These are phyloP conservation scores for Nakazawaea holstii DNA, from an alignment of 805 yeast species.

Conservation along the genomic window DNA sequence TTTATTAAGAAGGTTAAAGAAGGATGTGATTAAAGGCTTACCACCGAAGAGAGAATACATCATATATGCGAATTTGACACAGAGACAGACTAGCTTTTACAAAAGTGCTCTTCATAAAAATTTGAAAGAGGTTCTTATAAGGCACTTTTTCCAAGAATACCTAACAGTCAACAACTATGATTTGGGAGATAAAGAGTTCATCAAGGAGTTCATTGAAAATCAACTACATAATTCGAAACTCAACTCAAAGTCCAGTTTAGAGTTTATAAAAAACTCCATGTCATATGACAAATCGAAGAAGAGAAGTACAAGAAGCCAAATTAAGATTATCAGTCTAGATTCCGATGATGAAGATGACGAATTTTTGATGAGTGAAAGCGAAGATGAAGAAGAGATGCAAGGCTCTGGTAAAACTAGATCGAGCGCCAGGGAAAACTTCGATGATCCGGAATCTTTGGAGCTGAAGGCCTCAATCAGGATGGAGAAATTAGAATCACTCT, in stretches of 20 bases:
- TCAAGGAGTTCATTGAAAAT: conserved; percentile 38
- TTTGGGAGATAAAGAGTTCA: conserved; percentile 16
- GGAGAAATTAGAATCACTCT: conserved; percentile 15
- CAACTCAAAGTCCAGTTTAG: not conserved
- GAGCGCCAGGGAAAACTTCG: too few species aligned
- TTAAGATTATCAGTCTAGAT: not conserved
- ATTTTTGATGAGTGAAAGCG: conserved; percentile 10
- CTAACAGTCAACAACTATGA: conserved; percentile 32
- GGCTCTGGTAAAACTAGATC: not conserved
- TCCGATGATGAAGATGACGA: conserved; percentile 13
- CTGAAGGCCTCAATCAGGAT: not conserved
- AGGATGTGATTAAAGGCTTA: conserved; percentile 58
- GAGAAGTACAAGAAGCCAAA: conserved; percentile 6
- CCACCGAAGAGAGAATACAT: conserved; percentile 92
- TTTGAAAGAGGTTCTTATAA: conserved; percentile 39
- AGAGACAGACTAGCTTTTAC: conserved; percentile 61
- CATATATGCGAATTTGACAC: conserved; percentile 64
- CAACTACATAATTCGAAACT: conserved; percentile 14
- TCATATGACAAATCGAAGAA: not conserved
- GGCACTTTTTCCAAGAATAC: conserved; percentile 46
- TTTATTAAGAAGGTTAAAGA: conserved; percentile 74
- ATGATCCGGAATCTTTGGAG: not conserved
- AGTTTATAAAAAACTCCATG: not conserved
- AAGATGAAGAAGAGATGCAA: conserved; percentile 10
- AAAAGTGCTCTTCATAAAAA: conserved; percentile 39